Conservation (phyloP, 495 filamentous ascomycete genomes). For the Polyplosphaeria fusca region DNA sequence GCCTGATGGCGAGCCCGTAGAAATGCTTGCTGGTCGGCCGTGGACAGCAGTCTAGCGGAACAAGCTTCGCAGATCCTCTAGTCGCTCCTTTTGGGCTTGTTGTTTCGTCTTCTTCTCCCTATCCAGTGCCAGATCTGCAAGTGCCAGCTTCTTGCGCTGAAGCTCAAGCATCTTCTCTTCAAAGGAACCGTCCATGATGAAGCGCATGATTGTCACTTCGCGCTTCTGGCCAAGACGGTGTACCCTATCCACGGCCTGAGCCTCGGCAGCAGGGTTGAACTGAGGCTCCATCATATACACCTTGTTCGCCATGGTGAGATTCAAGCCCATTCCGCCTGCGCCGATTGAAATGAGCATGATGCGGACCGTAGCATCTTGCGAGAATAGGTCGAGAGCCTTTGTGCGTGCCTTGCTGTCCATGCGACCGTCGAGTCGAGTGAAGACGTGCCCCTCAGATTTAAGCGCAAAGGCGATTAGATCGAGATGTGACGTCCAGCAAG, state of each 20-base stretch:
- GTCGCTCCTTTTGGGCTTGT: constrained; percentile 69
- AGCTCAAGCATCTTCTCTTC: constrained; percentile 90
- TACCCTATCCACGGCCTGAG: constrained; percentile 90
- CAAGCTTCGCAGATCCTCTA: constrained; percentile 76
- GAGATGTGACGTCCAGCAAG: constrained; percentile 87
- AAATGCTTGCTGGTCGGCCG: too few relatives aligned
- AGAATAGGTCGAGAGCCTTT: constrained; percentile 70
- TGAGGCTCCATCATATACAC: constrained; percentile 98
- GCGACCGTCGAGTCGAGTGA: constrained; percentile 81
- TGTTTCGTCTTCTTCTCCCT: constrained; percentile 64
- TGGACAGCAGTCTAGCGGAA: constrained; percentile 57
- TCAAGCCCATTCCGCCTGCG: constrained; percentile 88
- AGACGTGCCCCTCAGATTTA: constrained; percentile 60
- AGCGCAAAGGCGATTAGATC: constrained; percentile 90
- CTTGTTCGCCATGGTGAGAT: constrained; percentile 77
- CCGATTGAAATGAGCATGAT: constrained; percentile 89
- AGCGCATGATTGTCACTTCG: constrained; percentile 74
- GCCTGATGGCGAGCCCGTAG: too few relatives aligned
- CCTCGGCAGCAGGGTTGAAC: constrained; percentile 92
- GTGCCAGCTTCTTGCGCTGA: constrained; percentile 83
- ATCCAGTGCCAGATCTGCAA: constrained; percentile 83
- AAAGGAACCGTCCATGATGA: constrained; percentile 84
- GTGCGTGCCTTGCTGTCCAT: constrained; percentile 72
- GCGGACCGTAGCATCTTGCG: constrained; percentile 64
- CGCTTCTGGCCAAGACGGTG: constrained; percentile 90